Evolutionary conservation across 2,329 filamentous ascomycete species (phyloP).

Genomic region (Calonectria leucothoes): DNA sequence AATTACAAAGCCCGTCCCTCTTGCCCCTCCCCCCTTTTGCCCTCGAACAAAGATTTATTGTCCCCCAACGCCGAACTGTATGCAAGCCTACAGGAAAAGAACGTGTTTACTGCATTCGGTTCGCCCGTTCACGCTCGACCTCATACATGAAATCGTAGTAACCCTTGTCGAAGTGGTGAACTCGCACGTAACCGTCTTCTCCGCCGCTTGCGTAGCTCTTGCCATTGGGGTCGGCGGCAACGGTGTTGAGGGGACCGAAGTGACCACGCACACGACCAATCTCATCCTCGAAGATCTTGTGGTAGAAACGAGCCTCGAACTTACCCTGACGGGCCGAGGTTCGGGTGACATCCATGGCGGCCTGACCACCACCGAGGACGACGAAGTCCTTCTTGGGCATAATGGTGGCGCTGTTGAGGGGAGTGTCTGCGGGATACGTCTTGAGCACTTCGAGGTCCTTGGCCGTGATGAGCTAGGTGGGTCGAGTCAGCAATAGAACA

Average conservation of each 20-base stretch:
- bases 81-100: slow-evolving; percentile 55
- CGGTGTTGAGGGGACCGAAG: slow-evolving; percentile 97
- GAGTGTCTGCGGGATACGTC: slow-evolving; percentile 91
- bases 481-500: slow-evolving; percentile 21
- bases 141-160: slow-evolving; percentile 99
- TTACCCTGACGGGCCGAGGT: slow-evolving; percentile 96
- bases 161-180: slow-evolving; percentile 98
- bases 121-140: slow-evolving; percentile 86
- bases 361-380: slow-evolving; percentile 97
- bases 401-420: slow-evolving; percentile 94
- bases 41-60: slow-evolving; percentile 47
- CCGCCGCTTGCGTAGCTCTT: slow-evolving; percentile 94
- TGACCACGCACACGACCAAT: slow-evolving; percentile 96
- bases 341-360: slow-evolving; percentile 98
- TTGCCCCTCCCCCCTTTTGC: slow-evolving; percentile 41
- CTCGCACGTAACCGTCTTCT: slow-evolving; percentile 97
- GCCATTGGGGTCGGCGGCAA: slow-evolving; percentile 91
- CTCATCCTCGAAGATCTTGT: slow-evolving; percentile 99
- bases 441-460: slow-evolving; percentile 92
- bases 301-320: slow-evolving; percentile 99
- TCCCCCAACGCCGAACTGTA: slow-evolving; percentile 56
- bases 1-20: slow-evolving; percentile 44
- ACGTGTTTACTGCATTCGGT: slow-evolving; percentile 54
- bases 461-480: slow-evolving; percentile 77
- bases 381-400: slow-evolving; percentile 98